Evolutionary conservation across 768 basidiomycete species (phyloP).

Genomic region (Gloeopeniophorella convolvens): DNA sequence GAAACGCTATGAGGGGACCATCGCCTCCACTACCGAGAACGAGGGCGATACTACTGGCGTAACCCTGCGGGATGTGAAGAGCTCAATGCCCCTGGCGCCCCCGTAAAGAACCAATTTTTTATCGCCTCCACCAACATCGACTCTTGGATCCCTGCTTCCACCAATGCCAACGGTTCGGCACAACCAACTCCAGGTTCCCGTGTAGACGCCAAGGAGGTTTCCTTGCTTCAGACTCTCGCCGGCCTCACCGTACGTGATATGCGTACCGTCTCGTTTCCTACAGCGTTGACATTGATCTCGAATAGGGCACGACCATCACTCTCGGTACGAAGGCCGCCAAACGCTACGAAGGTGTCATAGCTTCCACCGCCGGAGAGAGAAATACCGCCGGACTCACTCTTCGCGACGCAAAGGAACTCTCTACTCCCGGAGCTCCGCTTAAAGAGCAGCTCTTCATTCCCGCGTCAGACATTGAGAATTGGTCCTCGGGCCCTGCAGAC

Average conservation of each 20-base stretch:
- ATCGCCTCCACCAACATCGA: conserved; percentile 71
- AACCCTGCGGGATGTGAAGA: conserved; percentile 76
- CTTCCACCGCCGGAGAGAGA: conserved; percentile 53
- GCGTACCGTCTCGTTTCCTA: conserved; percentile 6
- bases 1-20: conserved; percentile 67
- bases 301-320: conserved; percentile 74
- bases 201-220: conserved; percentile 47
- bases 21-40: conserved; percentile 44
- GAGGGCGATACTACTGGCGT: conserved; percentile 74
- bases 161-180: conserved; percentile 37
- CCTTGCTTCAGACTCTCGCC: conserved; percentile 55
- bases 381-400: conserved; percentile 68
- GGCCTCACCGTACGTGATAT: conserved; percentile 59
- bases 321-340: conserved; percentile 61
- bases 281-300: conserved; percentile 14
- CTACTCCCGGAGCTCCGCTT: conserved; percentile 57
- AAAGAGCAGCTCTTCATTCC: conserved; percentile 67
- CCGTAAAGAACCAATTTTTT: conserved; percentile 63
- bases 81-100: conserved; percentile 52
- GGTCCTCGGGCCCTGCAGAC: conserved; percentile 70
- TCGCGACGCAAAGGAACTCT: conserved; percentile 71
- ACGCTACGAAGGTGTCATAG: conserved; percentile 70
- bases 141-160: conserved; percentile 39
- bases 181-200: conserved; percentile 25
- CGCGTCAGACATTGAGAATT: conserved; percentile 64